phyloP scores from a whole-genome alignment of 257 asterid genomes.

The Jacaranda mimosifolia region DNA sequence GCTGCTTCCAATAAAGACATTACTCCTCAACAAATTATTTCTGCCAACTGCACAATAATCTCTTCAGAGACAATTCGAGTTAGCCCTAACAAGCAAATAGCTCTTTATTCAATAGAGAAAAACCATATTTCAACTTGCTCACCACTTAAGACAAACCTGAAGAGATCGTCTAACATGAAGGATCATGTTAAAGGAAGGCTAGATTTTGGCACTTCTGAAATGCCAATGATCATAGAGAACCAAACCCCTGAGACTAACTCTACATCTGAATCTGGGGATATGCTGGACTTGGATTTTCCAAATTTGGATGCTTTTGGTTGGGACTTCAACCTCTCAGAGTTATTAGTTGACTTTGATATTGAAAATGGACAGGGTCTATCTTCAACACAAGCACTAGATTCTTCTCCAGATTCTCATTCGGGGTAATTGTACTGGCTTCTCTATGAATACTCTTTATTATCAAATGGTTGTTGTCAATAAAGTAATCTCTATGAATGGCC shows the following conservation, averaged over 20 bases:
- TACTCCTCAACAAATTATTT: slow-evolving; percentile 60
- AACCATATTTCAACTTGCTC: slow-evolving; percentile 75
- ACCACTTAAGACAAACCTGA: slow-evolving; percentile 63
- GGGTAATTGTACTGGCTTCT: slow-evolving; percentile 43
- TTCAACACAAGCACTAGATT: slow-evolving; percentile 44
- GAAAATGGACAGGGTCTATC: slow-evolving; percentile 44
- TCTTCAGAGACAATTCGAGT: slow-evolving; percentile 84
- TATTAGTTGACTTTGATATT: slow-evolving; percentile 54
- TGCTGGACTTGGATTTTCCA: slow-evolving; percentile 76
- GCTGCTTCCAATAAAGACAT: slow-evolving; percentile 56
- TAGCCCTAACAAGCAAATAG: slow-evolving; percentile 79
- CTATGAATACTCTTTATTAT: neutral
- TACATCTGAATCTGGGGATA: slow-evolving; percentile 70
- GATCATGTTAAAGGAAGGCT: slow-evolving; percentile 89
- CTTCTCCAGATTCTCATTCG: slow-evolving; percentile 57
- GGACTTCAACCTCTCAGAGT: slow-evolving; percentile 64
- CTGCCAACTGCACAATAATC: slow-evolving; percentile 79
- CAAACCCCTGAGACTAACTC: slow-evolving; percentile 55
- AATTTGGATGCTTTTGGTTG: slow-evolving; percentile 73
- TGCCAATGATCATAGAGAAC: slow-evolving; percentile 55
- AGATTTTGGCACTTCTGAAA: slow-evolving; percentile 74
- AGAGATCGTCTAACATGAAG: slow-evolving; percentile 53
- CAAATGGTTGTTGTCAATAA: neutral
- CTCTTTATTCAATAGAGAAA: slow-evolving; percentile 80
- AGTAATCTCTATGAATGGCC: slow-evolving; percentile 18